Evolutionary conservation across 345 rosid genomes (phyloP).

Genomic region (Hibiscus syriacus): DNA sequence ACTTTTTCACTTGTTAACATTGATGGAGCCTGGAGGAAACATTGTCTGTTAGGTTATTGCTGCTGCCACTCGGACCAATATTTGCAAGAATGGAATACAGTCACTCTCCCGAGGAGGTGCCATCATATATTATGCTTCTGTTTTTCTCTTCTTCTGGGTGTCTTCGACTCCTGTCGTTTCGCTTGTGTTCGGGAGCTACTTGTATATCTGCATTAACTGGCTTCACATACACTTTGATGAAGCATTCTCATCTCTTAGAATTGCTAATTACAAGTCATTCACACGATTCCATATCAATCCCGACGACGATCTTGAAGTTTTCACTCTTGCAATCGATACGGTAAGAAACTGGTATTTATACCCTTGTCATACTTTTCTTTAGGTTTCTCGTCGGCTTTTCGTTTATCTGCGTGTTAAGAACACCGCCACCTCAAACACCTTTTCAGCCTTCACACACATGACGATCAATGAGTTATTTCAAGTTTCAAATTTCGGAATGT

Average conservation of each 20-base stretch:
- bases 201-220: conserved; percentile 96
- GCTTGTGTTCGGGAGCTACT: conserved; percentile 88
- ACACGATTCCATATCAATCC: conserved; percentile 71
- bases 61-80: conserved; percentile 87
- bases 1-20: background rate
- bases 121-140: conserved; percentile 81
- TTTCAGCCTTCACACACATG: too few species aligned
- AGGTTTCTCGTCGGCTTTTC: background rate
- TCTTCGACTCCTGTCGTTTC: conserved; percentile 96
- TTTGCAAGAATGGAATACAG: conserved; percentile 74
- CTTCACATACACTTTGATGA: conserved; percentile 94
- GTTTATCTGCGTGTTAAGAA: too few species aligned
- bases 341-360: conserved; percentile 24
- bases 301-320: conserved; percentile 80
- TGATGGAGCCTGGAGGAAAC: conserved; percentile 11
- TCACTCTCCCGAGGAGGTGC: conserved; percentile 83
- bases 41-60: conserved; percentile 82
- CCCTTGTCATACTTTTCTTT: background rate
- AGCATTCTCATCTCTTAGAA: conserved; percentile 96
- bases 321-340: conserved; percentile 95
- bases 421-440: too few species aligned
- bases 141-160: conserved; percentile 98
- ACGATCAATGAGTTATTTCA: too few species aligned
- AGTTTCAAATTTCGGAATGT: too few species aligned
- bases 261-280: conserved; percentile 95